Base-by-base conservation (phyloP, 495 filamentous ascomycete species). In the Lophiostoma macrostomum region DNA sequence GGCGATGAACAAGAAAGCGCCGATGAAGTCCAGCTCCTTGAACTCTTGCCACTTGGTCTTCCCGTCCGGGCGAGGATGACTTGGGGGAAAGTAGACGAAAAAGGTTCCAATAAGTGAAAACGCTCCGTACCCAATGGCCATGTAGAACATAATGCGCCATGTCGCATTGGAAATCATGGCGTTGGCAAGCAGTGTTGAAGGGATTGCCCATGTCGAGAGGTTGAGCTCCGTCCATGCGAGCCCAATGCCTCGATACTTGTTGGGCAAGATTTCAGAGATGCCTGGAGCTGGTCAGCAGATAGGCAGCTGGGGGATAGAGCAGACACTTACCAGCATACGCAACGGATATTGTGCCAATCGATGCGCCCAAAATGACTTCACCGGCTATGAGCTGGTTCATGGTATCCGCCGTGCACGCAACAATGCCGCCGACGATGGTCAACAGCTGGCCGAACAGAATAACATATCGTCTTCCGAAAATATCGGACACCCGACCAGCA, bases 61-160 rank as follows among this genome's bases (percentile, higher is more conserved):
- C 5, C 49, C 49, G 14, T 53, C 49, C 5, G 37, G 49, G 4
- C 49, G 24, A 18, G 49, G 49, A 44, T 53, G 49, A 19, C 32
- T 39, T 1, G 49, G 49, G 8, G 49, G 49, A 14, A 53, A 53
- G 38, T 53, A 53, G 7, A 42, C 36, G 38, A 32, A 53, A n/a
- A 39, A 38, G 3, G 49, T 53, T 1, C 49, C 49, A 24, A 53
- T 39, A 1, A 55, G 20, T 2, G 41, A 46, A 31, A 55, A 46
- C n/a, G 30, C 42, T 16, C 51, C 51, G 24, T 55, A 55, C 4
- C 41, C 51, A n/a, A 55, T 55, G 18, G 51, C 41, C 20, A 58
- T 53, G 16, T 56, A 64, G 42, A 64, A 64, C 56, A 64, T 56
- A 35, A 61, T 50, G 14, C 52, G 53, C 61, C 61, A 64, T 22